phyloP scores from a whole-genome alignment of 495 filamentous ascomycete species.

The Filosporella fistucella region DNA sequence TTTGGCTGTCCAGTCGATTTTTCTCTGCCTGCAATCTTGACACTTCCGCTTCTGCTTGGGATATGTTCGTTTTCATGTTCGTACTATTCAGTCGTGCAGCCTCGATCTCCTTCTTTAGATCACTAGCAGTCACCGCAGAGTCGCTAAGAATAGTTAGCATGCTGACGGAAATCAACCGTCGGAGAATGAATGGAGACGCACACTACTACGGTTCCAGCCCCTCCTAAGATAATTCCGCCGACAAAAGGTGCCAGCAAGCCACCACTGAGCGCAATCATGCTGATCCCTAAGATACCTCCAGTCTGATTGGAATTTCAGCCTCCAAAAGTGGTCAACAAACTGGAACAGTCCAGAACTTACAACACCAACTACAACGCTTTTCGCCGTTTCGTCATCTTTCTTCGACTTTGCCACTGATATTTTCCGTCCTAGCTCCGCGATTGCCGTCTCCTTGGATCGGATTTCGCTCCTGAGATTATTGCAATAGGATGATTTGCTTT shows the following conservation, averaged over 20 bases:
- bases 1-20: background rate
- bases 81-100: background rate
- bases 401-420: background rate
- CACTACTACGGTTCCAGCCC: background rate
- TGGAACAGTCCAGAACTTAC: no score
- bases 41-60: background rate
- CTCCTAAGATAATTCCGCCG: background rate
- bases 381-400: background rate
- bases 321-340: background rate
- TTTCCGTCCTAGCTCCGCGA: background rate
- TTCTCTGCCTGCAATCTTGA: background rate
- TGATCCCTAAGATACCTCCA: background rate
- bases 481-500: background rate
- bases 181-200: no score
- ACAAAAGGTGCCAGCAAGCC: background rate
- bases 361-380: background rate
- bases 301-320: background rate
- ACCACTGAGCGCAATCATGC: background rate
- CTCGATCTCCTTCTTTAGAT: background rate
- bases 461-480: no score
- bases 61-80: background rate
- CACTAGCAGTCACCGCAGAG: background rate
- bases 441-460: no score
- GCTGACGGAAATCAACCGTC: background rate
- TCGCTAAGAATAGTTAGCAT: background rate